Evolutionary conservation across 1,139 yeast species (phyloP).

Genomic region (Trichomonascaceae sp.): DNA sequence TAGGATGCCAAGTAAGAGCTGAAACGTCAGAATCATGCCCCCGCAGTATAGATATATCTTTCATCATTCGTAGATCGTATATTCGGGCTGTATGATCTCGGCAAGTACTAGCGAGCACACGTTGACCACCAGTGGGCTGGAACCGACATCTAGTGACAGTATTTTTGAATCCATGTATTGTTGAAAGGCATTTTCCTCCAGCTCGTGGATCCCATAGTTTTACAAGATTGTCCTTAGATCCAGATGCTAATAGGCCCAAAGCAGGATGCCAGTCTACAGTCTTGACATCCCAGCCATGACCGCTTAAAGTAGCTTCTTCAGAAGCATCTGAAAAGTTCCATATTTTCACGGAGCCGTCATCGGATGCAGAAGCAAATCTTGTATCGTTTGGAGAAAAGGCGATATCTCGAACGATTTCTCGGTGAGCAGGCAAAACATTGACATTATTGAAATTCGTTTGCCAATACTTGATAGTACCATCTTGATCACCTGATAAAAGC

Average conservation of each 20-base stretch:
- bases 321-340: constrained; percentile 92
- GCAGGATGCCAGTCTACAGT: constrained; percentile 96
- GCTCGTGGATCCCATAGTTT: constrained; percentile 96
- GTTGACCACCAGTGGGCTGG: constrained; percentile 58
- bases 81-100: constrained; percentile 84
- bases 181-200: constrained; percentile 66
- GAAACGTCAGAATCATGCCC: constrained; percentile 83
- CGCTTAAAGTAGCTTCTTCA: constrained; percentile 74
- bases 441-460: constrained; percentile 97
- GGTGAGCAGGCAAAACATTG: constrained; percentile 68
- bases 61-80: constrained; percentile 81
- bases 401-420: constrained; percentile 78
- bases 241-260: constrained; percentile 56
- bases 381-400: constrained; percentile 88
- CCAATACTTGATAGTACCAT: constrained; percentile 90
- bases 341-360: constrained; percentile 80
- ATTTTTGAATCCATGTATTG: constrained; percentile 88
- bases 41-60: constrained; percentile 63
- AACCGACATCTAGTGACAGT: constrained; percentile 81
- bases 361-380: constrained; percentile 86
- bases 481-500: constrained; percentile 90
- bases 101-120: constrained; percentile 78
- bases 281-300: constrained; percentile 99
- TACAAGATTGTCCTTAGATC: constrained; percentile 89
- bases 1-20: constrained; percentile 88